Base-by-base conservation (phyloP, 2,329 filamentous ascomycete genomes). In the Fusarium scirpi region DNA sequence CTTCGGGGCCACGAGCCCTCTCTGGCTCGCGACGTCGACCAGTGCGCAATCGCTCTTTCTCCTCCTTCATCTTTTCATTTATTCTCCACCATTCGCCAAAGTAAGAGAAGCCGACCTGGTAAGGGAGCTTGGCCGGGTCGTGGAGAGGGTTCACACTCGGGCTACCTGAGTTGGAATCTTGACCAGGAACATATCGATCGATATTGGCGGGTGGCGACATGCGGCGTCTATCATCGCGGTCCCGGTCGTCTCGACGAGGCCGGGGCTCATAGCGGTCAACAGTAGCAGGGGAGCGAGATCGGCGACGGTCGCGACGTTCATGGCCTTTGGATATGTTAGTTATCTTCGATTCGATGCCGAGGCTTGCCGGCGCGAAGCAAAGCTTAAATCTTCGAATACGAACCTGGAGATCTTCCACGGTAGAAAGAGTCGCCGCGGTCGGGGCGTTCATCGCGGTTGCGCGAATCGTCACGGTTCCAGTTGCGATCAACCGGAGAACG, bases 31-130 rank as follows among this genome's bases (percentile, higher is more conserved):
- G 87, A 29, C 91, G 86, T 40, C 91, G 90, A 29, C 92, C 92
- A 44, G 89, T 90, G 67, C 89, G 89, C 27, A 85, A 83, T 32
- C 91, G 88, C 75, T 95, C 92, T 75, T 90, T 92, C 66, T 94
- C 92, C 53, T 94, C 92, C 79, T 94, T 94, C 77, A 94, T 91
- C 76, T 90, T 90, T 78, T 94, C 92, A 73, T 94, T 93, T 71
- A 90, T 85, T 65, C 92, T 88, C 92, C 92, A 95, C 92, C 92
- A 95, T 79, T 95, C 92, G 20, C 92, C 90, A 74, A 93, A 95
- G 79, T 91, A 95, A 16, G 92, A 94, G 80, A 95, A 95, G 3
- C 92, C 92, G 58, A 94, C 92, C 77, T 95, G 92, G 68, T 92
- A 94, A 5, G 91, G 89, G 12, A 95, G 84, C 65, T 88, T 88